phyloP scores from a whole-genome alignment of 108 stramenopile genomes.

The Cyclotella baltica region DNA sequence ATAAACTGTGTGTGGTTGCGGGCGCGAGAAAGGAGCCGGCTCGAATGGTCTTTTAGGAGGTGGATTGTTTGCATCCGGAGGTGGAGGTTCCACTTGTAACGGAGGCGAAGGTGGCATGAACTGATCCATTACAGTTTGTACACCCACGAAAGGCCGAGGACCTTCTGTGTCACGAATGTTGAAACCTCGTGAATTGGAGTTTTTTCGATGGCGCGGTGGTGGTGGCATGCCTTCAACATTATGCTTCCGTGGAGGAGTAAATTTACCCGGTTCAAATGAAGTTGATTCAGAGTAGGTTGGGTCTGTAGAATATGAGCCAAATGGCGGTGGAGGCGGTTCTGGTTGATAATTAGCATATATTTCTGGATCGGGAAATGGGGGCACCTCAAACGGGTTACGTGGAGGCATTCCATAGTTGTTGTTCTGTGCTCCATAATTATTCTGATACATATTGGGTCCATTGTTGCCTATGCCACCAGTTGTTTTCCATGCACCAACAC shows the following conservation, averaged over 20 bases:
- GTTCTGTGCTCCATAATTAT: not conserved
- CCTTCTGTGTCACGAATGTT: slow-evolving; percentile 43
- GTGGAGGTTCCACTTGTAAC: slow-evolving; percentile 47
- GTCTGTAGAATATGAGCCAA: not conserved
- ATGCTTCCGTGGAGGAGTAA: slow-evolving; percentile 44
- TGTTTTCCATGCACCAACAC: slow-evolving; percentile 22
- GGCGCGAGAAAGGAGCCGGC: slow-evolving; percentile 40
- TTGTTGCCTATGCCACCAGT: slow-evolving; percentile 12
- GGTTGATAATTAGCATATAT: not conserved
- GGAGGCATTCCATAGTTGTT: slow-evolving; percentile 1
- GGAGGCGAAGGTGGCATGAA: slow-evolving; percentile 40
- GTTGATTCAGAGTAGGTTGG: slow-evolving; percentile 16
- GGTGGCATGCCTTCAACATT: slow-evolving; percentile 30
- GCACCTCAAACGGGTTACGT: slow-evolving; percentile 18
- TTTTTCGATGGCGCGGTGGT: slow-evolving; percentile 19
- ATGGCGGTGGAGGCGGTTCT: slow-evolving; percentile 17
- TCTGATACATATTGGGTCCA: not conserved
- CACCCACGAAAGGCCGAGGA: slow-evolving; percentile 46
- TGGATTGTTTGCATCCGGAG: slow-evolving; percentile 33
- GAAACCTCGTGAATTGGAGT: slow-evolving; percentile 34
- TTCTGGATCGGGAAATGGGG: slow-evolving; percentile 10
- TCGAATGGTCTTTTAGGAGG: slow-evolving; percentile 37
- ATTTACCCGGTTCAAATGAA: slow-evolving; percentile 49
- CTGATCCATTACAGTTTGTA: slow-evolving; percentile 31
- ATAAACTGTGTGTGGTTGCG: slow-evolving; percentile 18